A percentile compares a stretch with the other conserved stretches of the same genome.
These are phyloP conservation scores for Hamigera avellanea DNA, from an alignment of 495 filamentous ascomycete species.

Conservation along the genomic window DNA sequence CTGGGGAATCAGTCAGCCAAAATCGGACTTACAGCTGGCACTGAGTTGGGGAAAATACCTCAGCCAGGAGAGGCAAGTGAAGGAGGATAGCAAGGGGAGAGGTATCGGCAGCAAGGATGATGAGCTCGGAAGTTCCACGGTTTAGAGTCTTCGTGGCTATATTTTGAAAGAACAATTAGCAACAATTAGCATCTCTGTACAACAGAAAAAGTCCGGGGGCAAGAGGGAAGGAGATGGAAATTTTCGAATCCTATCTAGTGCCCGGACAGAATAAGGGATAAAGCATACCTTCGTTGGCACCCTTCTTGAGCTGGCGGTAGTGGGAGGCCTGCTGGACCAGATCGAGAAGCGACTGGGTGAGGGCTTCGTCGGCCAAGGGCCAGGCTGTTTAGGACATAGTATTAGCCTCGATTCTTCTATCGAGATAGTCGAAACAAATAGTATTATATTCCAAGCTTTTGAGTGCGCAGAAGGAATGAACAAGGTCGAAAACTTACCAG, in stretches of 20 bases:
- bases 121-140: conserved; percentile 77
- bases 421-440: too few species aligned
- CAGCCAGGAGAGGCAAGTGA: conserved; percentile 84
- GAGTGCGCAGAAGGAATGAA: not conserved
- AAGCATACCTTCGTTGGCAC: conserved; percentile 38
- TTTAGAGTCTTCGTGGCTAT: conserved; percentile 77
- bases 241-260: too few species aligned
- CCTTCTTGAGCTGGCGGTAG: conserved; percentile 83
- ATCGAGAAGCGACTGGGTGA: conserved; percentile 75
- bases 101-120: conserved; percentile 82
- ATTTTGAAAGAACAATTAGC: conserved; percentile 1
- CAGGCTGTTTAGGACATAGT: conserved; percentile 44
- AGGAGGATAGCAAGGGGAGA: conserved; percentile 80
- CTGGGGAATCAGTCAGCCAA: too few species aligned
- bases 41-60: too few species aligned
- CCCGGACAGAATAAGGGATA: too few species aligned
- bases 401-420: too few species aligned
- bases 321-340: conserved; percentile 78
- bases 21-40: too few species aligned
- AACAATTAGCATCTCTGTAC: too few species aligned
- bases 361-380: conserved; percentile 73
- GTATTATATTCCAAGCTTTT: not conserved
- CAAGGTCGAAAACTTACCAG: conserved; percentile 15
- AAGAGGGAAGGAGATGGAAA: too few species aligned
- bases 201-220: too few species aligned